Conservation (phyloP, 495 filamentous ascomycete species). For the Viridothelium virens region DNA sequence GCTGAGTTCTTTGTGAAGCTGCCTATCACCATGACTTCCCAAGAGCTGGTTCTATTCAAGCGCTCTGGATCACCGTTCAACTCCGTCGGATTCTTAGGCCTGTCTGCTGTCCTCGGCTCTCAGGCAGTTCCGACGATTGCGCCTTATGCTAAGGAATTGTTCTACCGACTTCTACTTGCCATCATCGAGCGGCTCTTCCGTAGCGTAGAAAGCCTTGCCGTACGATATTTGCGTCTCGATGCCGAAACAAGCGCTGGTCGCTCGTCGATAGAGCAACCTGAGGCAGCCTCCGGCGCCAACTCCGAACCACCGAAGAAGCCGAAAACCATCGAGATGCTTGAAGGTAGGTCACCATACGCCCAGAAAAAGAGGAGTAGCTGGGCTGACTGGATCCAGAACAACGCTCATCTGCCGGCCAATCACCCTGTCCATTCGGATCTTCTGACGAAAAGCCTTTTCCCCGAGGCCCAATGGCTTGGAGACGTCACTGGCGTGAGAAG, state of each 20-base stretch:
- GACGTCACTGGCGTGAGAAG: neutral
- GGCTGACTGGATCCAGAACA: neutral
- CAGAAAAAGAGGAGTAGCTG: neutral
- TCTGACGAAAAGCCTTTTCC: neutral
- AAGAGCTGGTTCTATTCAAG: neutral
- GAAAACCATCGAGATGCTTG: neutral
- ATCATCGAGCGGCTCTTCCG: neutral
- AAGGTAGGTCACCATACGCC: neutral
- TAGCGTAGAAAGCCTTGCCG: neutral
- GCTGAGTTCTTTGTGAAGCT: neutral
- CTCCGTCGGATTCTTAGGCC: neutral
- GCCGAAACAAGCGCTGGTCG: neutral
- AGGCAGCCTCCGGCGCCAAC: neutral
- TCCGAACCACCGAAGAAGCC: neutral
- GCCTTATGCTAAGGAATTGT: constrained; percentile 4
- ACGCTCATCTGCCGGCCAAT: neutral
- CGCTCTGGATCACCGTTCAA: neutral
- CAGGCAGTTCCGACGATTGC: neutral
- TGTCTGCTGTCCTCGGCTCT: constrained; percentile 6
- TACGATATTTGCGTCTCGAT: constrained; percentile 1
- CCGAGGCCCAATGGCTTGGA: neutral
- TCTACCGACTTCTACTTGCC: neutral
- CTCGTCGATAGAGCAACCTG: neutral
- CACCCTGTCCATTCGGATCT: neutral
- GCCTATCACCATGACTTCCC: constrained; percentile 2